These are phyloP conservation scores for Blastomyces parvus DNA, from an alignment of 2,329 filamentous ascomycete species.

Conservation along the genomic window DNA sequence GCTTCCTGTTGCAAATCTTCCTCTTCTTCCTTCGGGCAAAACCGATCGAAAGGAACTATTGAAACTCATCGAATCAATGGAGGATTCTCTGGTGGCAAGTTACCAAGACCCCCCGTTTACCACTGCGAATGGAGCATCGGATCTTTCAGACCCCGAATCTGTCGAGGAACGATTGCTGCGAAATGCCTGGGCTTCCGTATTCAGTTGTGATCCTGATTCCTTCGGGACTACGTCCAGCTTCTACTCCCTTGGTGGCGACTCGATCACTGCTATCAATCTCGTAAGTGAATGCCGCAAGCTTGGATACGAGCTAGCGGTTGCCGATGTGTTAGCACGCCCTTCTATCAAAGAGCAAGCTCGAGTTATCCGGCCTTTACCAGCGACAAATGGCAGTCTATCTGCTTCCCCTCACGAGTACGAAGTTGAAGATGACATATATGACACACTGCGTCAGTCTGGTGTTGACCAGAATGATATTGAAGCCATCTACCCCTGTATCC, in stretches of 20 bases:
- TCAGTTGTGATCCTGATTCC: neutral
- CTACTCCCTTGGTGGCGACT: slow-evolving; percentile 16
- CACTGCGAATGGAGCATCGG: slow-evolving; percentile 34
- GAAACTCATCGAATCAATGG: neutral
- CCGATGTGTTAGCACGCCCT: slow-evolving; percentile 14
- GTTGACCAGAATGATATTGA: slow-evolving; percentile 10
- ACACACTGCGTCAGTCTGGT: neutral
- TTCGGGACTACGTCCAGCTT: slow-evolving; percentile 9
- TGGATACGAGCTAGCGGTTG: slow-evolving; percentile 15
- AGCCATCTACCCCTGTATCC: slow-evolving; percentile 16
- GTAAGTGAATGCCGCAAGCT: slow-evolving; percentile 11
- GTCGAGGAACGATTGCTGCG: slow-evolving; percentile 57
- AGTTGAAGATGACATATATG: neutral
- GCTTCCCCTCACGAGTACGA: neutral
- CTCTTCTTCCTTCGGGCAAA: slow-evolving; percentile 7
- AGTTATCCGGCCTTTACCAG: neutral
- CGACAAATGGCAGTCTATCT: neutral
- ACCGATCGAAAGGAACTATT: slow-evolving; percentile 4
- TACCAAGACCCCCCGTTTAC: neutral
- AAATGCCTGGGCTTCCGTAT: neutral
- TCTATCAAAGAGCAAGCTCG: slow-evolving; percentile 10
- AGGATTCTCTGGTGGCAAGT: slow-evolving; percentile 13
- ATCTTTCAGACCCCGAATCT: slow-evolving; percentile 37
- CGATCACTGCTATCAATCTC: slow-evolving; percentile 17
- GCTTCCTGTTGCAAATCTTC: slow-evolving; percentile 1